Conservation (phyloP, 495 filamentous ascomycete species). For the Geopyxis carbonaria region DNA sequence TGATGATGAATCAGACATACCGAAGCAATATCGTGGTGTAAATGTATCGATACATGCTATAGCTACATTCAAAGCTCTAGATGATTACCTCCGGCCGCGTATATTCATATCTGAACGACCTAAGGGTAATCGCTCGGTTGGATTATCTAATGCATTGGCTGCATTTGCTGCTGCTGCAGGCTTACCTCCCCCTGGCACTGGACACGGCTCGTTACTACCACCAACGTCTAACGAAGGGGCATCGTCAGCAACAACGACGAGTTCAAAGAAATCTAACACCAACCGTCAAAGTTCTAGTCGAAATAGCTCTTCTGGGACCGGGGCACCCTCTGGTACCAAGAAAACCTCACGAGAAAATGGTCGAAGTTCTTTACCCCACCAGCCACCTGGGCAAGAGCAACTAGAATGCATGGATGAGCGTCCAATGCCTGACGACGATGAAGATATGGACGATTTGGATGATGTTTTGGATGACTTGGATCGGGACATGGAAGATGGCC, state of each 20-base stretch:
- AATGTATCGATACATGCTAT: constrained; percentile 99
- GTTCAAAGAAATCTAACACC: too few relatives aligned
- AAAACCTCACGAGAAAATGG: too few relatives aligned
- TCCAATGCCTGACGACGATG: constrained; percentile 60
- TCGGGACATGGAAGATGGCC: constrained; percentile 61
- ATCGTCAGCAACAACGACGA: constrained; percentile 19
- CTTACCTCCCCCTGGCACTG: constrained; percentile 30
- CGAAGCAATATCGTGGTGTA: constrained; percentile 67
- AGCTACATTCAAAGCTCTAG: constrained; percentile 89
- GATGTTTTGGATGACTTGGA: constrained; percentile 83
- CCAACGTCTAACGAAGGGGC: constrained; percentile 11
- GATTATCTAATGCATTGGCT: constrained; percentile 47
- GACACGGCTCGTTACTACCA: neutral
- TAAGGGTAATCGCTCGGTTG: constrained; percentile 40
- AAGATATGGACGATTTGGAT: constrained; percentile 37
- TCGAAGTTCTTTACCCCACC: too few relatives aligned
- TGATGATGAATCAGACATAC: constrained; percentile 79
- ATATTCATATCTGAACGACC: constrained; percentile 75
- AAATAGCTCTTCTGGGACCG: too few relatives aligned
- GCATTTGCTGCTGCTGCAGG: constrained; percentile 64
- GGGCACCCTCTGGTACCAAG: too few relatives aligned
- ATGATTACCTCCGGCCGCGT: constrained; percentile 85
- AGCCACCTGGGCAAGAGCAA: constrained; percentile 38
- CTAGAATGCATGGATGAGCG: constrained; percentile 92
- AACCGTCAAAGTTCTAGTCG: too few relatives aligned